Conservation (phyloP, 2,329 filamentous ascomycete species). For the Juglanconis oblonga region DNA sequence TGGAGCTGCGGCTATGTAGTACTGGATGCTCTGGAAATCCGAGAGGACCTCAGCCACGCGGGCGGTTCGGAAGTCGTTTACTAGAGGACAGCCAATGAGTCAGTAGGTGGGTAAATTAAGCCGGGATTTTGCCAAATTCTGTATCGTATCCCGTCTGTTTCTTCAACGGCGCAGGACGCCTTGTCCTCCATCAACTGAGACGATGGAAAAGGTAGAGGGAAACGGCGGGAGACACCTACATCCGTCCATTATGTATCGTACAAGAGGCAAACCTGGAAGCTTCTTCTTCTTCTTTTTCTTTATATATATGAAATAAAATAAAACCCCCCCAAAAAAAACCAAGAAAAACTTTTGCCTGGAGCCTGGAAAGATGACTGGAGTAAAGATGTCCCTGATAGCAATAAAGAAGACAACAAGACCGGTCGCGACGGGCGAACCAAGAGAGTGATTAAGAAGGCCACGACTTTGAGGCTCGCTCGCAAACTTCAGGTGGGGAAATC, state of each 20-base stretch:
- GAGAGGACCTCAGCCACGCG: conserved; percentile 61
- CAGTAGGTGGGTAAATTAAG: neutral
- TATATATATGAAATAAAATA: too few species aligned
- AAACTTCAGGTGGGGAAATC: conserved; percentile 7
- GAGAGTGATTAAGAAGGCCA: conserved; percentile 4
- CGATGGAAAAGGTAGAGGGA: too few species aligned
- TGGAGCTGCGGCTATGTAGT: conserved; percentile 57
- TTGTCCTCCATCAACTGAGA: neutral
- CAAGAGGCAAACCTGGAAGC: neutral
- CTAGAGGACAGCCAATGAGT: conserved; percentile 31
- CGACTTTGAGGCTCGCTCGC: neutral
- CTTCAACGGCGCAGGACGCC: neutral
- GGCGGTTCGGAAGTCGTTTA: conserved; percentile 57
- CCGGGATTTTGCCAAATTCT: neutral
- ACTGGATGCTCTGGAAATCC: conserved; percentile 61
- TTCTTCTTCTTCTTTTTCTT: neutral
- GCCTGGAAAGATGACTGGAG: neutral
- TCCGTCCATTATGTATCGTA: conserved; percentile 17
- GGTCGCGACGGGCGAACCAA: neutral
- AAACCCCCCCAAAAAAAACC: too few species aligned
- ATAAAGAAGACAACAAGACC: neutral
- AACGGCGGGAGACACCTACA: conserved; percentile 14
- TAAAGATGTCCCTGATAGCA: neutral
- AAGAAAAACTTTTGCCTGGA: neutral
- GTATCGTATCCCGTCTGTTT: neutral